These are phyloP conservation scores for Brassica hybrid DNA, from an alignment of 441 rosid genomes.

Conservation along the genomic window DNA sequence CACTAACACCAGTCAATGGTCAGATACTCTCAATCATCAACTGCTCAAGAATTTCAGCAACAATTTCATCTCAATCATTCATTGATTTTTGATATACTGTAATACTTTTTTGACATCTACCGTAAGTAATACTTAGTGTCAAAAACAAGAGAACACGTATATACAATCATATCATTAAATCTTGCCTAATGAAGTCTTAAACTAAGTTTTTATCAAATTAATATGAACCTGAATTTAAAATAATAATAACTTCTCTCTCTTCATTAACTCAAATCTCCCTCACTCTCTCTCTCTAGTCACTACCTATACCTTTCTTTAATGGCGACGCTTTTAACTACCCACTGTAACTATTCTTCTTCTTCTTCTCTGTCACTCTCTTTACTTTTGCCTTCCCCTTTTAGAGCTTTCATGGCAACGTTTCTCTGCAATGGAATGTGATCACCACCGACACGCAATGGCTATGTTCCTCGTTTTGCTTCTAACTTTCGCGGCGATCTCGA, in stretches of 20 bases:
- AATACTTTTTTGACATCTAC: too few relatives aligned
- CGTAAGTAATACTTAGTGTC: too few relatives aligned
- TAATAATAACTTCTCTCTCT: conserved; percentile 31
- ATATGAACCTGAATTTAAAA: too few relatives aligned
- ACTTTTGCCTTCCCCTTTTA: conserved; percentile 31
- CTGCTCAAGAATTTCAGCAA: conserved; percentile 29
- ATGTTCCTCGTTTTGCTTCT: conserved; percentile 39
- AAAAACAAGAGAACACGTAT: not conserved
- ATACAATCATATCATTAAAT: too few relatives aligned
- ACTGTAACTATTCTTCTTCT: conserved; percentile 17
- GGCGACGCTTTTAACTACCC: conserved; percentile 46
- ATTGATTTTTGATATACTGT: not conserved
- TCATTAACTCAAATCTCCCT: conserved; percentile 44
- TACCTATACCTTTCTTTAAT: conserved; percentile 50
- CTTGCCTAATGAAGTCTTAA: too few relatives aligned
- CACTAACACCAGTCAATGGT: conserved; percentile 23
- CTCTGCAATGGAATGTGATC: conserved; percentile 44
- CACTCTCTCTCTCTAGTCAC: conserved; percentile 3
- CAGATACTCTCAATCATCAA: conserved; percentile 19
- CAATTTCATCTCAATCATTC: conserved; percentile 33
- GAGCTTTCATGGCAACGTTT: conserved; percentile 18
- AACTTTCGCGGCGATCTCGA: conserved; percentile 44
- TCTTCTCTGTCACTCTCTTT: conserved; percentile 35
- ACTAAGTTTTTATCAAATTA: too few relatives aligned
- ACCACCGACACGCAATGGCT: conserved; percentile 51